Percentiles rank a stretch among this genome's conserved stretches.
Conservation (phyloP, 768 basidiomycete species). For the Leucosporidium yakuticum region DNA sequence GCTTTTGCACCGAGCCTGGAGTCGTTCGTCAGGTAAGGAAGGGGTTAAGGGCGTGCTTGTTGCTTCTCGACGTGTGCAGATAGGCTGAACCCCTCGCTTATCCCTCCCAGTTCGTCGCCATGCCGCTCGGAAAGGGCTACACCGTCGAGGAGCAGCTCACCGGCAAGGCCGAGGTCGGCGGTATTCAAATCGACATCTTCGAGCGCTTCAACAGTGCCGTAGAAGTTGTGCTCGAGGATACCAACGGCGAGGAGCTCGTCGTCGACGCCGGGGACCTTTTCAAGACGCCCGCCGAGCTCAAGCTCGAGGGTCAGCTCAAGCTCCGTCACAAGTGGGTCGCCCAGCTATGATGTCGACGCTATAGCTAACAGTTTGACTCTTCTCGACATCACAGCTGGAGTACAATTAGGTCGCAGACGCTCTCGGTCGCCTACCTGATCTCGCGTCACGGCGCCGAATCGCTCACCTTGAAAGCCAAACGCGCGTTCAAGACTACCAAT, state of each 20-base stretch:
- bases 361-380: no score
- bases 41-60: background rate
- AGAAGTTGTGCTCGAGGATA: background rate
- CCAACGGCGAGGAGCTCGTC: background rate
- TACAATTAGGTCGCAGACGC: background rate
- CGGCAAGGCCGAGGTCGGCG: background rate
- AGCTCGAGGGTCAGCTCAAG: background rate
- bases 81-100: no score
- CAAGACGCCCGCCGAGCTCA: background rate
- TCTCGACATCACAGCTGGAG: background rate
- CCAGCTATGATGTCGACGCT: background rate
- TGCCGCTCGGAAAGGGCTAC: conserved; percentile 7
- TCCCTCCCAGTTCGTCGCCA: conserved; percentile 4
- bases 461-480: background rate
- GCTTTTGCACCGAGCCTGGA: conserved; percentile 5
- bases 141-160: conserved; percentile 13
- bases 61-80: no score
- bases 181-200: conserved; percentile 2
- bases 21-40: conserved; percentile 2
- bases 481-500: background rate
- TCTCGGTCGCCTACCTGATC: background rate
- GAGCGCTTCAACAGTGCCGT: background rate
- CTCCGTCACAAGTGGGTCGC: background rate
- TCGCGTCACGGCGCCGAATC: background rate
- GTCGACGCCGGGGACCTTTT: background rate